Conservation (phyloP, 2,329 filamentous ascomycete species). For the Phoma herbarum region DNA sequence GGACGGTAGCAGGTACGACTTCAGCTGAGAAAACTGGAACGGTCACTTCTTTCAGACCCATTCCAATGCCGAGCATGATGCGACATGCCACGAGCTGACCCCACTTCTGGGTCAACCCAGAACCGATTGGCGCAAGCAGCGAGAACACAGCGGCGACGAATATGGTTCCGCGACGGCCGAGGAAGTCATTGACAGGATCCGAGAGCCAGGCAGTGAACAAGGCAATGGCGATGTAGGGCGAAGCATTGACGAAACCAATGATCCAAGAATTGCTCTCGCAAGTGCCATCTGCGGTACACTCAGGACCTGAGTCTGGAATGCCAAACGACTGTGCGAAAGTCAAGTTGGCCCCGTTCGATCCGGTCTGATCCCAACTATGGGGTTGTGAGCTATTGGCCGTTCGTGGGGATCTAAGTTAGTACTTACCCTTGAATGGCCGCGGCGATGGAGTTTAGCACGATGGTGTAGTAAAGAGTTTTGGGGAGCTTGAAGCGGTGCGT, state of each 20-base stretch:
- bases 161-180: conserved; percentile 46
- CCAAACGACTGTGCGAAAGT: conserved; percentile 60
- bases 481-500: conserved; percentile 70
- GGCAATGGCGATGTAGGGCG: conserved; percentile 43
- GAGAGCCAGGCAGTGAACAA: conserved; percentile 40
- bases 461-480: conserved; percentile 69
- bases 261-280: conserved; percentile 47
- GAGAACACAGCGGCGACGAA: conserved; percentile 48
- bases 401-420: not conserved
- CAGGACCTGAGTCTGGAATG: conserved; percentile 37
- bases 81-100: conserved; percentile 52
- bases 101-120: conserved; percentile 50
- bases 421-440: conserved; percentile 65
- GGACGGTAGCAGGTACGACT: conserved; percentile 58
- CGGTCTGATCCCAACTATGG: conserved; percentile 69
- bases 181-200: conserved; percentile 43
- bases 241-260: conserved; percentile 45
- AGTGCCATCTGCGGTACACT: conserved; percentile 34
- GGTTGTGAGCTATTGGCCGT: not conserved
- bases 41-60: conserved; percentile 57
- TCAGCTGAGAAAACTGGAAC: conserved; percentile 59
- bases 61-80: conserved; percentile 52
- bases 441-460: conserved; percentile 72
- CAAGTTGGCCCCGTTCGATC: conserved; percentile 62
- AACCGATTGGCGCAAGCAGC: conserved; percentile 48